phyloP scores from a whole-genome alignment of 225 moss, liverwort and hornwort species.

The Takakia lepidozioides region DNA sequence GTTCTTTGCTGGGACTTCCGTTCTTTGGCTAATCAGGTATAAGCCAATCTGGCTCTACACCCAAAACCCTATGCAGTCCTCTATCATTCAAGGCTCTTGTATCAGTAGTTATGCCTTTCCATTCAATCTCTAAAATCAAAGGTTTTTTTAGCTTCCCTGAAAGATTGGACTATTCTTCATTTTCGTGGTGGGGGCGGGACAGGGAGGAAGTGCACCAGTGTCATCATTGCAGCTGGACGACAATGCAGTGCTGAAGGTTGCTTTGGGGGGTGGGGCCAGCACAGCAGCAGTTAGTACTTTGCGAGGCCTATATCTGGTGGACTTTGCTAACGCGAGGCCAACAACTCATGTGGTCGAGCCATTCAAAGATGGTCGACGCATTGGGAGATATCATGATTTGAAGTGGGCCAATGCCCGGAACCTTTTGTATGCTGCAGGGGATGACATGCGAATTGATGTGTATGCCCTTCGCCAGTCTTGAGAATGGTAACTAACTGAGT shows the following conservation, averaged over 20 bases:
- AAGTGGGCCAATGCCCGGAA: conserved; percentile 85
- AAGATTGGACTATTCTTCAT: too few species aligned
- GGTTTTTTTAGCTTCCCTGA: background rate
- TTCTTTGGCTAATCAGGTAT: conserved; percentile 69
- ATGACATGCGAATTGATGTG: conserved; percentile 97
- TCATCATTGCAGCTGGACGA: conserved; percentile 94
- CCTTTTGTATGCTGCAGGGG: conserved; percentile 80
- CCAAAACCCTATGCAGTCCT: too few species aligned
- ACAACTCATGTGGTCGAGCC: conserved; percentile 69
- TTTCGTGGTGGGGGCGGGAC: conserved; percentile 8
- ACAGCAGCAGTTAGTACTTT: conserved; percentile 90
- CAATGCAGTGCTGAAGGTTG: conserved; percentile 93
- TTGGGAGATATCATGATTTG: conserved; percentile 94
- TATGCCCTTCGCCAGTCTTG: conserved; percentile 66
- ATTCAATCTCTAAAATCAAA: background rate
- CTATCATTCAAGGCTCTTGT: too few species aligned
- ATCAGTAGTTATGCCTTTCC: too few species aligned
- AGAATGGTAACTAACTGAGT: too few species aligned
- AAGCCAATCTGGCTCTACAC: too few species aligned
- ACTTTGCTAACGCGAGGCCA: conserved; percentile 66
- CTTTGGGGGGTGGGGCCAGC: conserved; percentile 61
- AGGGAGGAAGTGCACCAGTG: conserved; percentile 90
- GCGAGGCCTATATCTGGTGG: conserved; percentile 87
- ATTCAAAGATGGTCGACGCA: conserved; percentile 81
- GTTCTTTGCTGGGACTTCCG: conserved; percentile 98